phyloP scores from a whole-genome alignment of 768 basidiomycete genomes.

The Tephrocybe sp. region DNA sequence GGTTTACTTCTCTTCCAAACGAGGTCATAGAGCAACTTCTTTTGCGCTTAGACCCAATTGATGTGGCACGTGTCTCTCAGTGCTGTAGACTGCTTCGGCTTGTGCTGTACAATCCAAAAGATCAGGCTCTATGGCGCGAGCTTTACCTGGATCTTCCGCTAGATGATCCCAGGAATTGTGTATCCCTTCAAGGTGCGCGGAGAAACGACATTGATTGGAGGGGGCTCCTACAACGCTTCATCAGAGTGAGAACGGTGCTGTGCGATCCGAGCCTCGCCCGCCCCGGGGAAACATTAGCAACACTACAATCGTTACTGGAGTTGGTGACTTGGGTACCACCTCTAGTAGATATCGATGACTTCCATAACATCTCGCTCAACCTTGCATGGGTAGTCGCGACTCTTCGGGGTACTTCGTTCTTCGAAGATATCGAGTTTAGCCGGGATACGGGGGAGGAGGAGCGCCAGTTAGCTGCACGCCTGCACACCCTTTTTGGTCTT shows the following conservation, averaged over 20 bases:
- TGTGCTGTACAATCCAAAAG: slow-evolving; percentile 45
- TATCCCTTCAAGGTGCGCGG: slow-evolving; percentile 34
- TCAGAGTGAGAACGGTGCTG: slow-evolving; percentile 54
- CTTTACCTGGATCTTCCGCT: slow-evolving; percentile 64
- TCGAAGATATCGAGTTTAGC: slow-evolving; percentile 32
- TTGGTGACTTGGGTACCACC: slow-evolving; percentile 45
- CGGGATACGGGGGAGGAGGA: slow-evolving; percentile 32
- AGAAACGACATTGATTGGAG: slow-evolving; percentile 51
- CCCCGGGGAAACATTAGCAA: slow-evolving; percentile 39
- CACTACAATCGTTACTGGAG: slow-evolving; percentile 52
- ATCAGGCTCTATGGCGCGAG: slow-evolving; percentile 59
- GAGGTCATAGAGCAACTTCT: slow-evolving; percentile 66
- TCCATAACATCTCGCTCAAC: slow-evolving; percentile 43
- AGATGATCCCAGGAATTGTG: slow-evolving; percentile 61
- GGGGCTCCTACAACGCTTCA: slow-evolving; percentile 49
- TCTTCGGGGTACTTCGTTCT: slow-evolving; percentile 41
- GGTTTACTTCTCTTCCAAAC: slow-evolving; percentile 43
- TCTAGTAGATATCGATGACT: slow-evolving; percentile 17
- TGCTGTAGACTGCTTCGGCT: slow-evolving; percentile 42
- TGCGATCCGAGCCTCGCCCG: slow-evolving; percentile 30
- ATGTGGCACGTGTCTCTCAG: slow-evolving; percentile 54
- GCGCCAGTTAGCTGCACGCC: slow-evolving; percentile 43
- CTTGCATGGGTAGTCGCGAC: slow-evolving; percentile 49
- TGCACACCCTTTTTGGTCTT: slow-evolving; percentile 61
- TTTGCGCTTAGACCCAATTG: slow-evolving; percentile 55